Percentiles rank a stretch among this genome's conserved stretches.
Evolutionary conservation across 192 early-diverging fungal genomes (phyloP).

Genomic region (Lobosporangium transversale): DNA sequence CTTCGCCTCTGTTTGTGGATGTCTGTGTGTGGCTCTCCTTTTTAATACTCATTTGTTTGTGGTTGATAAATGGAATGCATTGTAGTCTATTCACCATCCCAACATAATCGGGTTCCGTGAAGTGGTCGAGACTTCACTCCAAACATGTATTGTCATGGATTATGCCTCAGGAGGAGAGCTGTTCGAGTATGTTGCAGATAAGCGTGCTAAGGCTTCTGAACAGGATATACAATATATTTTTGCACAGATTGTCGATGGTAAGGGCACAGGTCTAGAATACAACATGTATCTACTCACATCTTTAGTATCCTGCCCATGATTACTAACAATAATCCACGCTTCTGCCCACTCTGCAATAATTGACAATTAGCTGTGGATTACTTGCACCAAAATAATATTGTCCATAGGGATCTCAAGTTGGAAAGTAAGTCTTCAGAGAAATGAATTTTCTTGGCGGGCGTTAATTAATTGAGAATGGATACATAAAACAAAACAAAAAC

Average conservation of each 20-base stretch:
- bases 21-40: slow-evolving; percentile 13
- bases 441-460: no score
- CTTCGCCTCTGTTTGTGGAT: slow-evolving; percentile 4
- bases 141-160: slow-evolving; percentile 76
- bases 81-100: slow-evolving; percentile 69
- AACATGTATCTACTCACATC: background rate
- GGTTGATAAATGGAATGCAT: no score
- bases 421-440: slow-evolving; percentile 73
- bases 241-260: slow-evolving; percentile 60
- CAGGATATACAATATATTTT: slow-evolving; percentile 65
- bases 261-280: background rate
- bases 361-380: slow-evolving; percentile 59
- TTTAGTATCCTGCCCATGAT: slow-evolving; percentile 5
- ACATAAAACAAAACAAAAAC: no score
- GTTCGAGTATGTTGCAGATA: slow-evolving; percentile 73
- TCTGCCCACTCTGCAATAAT: background rate
- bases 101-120: slow-evolving; percentile 73
- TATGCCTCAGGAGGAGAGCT: slow-evolving; percentile 79
- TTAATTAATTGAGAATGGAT: no score
- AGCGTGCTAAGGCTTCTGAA: slow-evolving; percentile 52
- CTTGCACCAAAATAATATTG: slow-evolving; percentile 71
- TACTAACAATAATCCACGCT: background rate
- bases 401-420: slow-evolving; percentile 72
- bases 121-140: slow-evolving; percentile 68
- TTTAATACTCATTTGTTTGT: no score